Percentiles rank a stretch among this genome's conserved stretches.
phyloP scores from a whole-genome alignment of 2,329 filamentous ascomycete genomes.

The Coniochaeta ligniaria region DNA sequence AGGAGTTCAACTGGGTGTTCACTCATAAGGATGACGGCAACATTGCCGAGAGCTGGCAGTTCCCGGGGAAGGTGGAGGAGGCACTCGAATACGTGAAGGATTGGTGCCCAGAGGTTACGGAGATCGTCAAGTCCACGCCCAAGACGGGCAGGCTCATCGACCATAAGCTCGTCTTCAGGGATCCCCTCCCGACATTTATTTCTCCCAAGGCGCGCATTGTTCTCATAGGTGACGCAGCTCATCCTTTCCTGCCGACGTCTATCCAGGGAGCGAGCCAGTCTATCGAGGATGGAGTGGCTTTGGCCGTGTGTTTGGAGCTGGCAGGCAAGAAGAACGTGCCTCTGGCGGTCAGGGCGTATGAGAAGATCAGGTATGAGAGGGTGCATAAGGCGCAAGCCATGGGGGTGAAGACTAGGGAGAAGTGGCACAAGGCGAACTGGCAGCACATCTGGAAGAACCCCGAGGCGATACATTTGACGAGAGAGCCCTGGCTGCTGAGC shows the following conservation, averaged over 20 bases:
- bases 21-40: slow-evolving; percentile 37
- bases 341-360: slow-evolving; percentile 18
- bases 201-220: slow-evolving; percentile 24
- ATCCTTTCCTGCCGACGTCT: slow-evolving; percentile 31
- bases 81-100: slow-evolving; percentile 32
- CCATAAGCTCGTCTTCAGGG: slow-evolving; percentile 19
- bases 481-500: slow-evolving; percentile 21
- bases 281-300: slow-evolving; percentile 32
- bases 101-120: slow-evolving; percentile 31
- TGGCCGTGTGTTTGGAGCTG: slow-evolving; percentile 25
- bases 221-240: slow-evolving; percentile 32
- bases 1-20: slow-evolving; percentile 46
- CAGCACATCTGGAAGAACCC: slow-evolving; percentile 18
- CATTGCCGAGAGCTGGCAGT: slow-evolving; percentile 39
- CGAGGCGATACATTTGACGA: slow-evolving; percentile 17
- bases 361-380: slow-evolving; percentile 21
- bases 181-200: slow-evolving; percentile 24
- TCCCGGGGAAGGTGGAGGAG: slow-evolving; percentile 33
- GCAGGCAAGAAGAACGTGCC: slow-evolving; percentile 13
- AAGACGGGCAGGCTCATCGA: slow-evolving; percentile 15
- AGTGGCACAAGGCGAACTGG: slow-evolving; percentile 24
- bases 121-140: slow-evolving; percentile 25
- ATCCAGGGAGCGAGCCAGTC: slow-evolving; percentile 31
- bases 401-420: slow-evolving; percentile 21
- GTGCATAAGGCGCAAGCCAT: slow-evolving; percentile 23